phyloP scores from a whole-genome alignment of 169 alveolate species.

The Eimeria acervulina region DNA sequence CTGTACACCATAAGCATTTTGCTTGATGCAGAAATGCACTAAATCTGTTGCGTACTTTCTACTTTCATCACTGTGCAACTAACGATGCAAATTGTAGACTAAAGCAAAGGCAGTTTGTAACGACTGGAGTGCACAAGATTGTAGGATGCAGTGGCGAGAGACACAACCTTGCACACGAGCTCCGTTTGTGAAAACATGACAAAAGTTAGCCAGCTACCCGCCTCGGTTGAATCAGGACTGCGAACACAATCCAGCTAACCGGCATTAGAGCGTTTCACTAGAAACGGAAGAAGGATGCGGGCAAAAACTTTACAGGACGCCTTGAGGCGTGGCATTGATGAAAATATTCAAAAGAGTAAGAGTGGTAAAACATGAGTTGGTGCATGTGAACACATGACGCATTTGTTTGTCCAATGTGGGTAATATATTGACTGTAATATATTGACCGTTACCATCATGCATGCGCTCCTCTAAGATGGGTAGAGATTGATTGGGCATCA shows the following conservation, averaged over 20 bases:
- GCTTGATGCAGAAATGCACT: no score
- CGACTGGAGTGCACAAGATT: no score
- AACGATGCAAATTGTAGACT: no score
- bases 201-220: neutral
- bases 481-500: neutral
- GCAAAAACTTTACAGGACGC: neutral
- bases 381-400: constrained; percentile 51
- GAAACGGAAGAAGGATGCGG: neutral
- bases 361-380: neutral
- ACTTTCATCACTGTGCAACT: no score
- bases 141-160: neutral
- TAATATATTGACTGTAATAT: neutral
- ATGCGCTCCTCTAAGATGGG: constrained; percentile 29
- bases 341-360: neutral
- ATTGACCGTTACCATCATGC: neutral
- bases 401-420: neutral
- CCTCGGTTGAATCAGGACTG: neutral
- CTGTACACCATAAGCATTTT: no score
- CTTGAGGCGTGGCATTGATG: neutral
- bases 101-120: no score
- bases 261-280: neutral
- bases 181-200: neutral
- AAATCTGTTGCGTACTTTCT: no score
- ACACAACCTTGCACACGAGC: neutral
- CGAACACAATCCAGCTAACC: neutral